Percentiles rank a stretch among this genome's conserved stretches.
These are phyloP conservation scores for Penicillium sp. DNA, from an alignment of 2,329 filamentous ascomycete genomes.

Conservation along the genomic window DNA sequence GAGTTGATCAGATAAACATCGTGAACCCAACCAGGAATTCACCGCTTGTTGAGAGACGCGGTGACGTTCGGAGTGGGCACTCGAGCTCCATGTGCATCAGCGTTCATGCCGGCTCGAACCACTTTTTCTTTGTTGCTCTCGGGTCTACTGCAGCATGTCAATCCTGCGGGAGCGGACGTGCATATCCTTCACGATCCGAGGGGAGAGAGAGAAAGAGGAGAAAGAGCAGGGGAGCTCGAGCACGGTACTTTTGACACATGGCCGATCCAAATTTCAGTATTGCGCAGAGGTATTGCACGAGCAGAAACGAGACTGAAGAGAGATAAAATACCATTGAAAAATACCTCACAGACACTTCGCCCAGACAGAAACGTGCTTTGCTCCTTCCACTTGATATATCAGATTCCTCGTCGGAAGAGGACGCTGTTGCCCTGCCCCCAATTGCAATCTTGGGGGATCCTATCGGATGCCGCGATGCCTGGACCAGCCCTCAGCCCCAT, in stretches of 20 bases:
- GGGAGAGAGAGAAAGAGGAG: too few relatives aligned
- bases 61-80: too few relatives aligned
- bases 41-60: conserved; percentile 22
- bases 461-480: conserved; percentile 12
- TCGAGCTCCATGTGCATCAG: too few relatives aligned
- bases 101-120: too few relatives aligned
- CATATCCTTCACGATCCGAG: conserved; percentile 17
- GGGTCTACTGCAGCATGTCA: conserved; percentile 5
- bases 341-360: background rate
- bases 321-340: background rate
- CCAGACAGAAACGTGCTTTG: background rate
- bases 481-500: conserved; percentile 3
- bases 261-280: conserved; percentile 19
- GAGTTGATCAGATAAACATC: conserved; percentile 23
- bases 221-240: too few relatives aligned
- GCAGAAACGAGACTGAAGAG: conserved; percentile 1
- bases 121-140: too few relatives aligned
- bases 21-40: conserved; percentile 16
- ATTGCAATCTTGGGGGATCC: conserved; percentile 5
- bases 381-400: background rate
- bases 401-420: background rate
- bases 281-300: conserved; percentile 7
- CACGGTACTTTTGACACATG: conserved; percentile 19
- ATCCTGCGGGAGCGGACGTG: conserved; percentile 5
- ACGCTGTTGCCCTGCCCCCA: background rate